These are phyloP conservation scores for Cyclotella baltica DNA, from an alignment of 108 stramenopile species.

Conservation along the genomic window DNA sequence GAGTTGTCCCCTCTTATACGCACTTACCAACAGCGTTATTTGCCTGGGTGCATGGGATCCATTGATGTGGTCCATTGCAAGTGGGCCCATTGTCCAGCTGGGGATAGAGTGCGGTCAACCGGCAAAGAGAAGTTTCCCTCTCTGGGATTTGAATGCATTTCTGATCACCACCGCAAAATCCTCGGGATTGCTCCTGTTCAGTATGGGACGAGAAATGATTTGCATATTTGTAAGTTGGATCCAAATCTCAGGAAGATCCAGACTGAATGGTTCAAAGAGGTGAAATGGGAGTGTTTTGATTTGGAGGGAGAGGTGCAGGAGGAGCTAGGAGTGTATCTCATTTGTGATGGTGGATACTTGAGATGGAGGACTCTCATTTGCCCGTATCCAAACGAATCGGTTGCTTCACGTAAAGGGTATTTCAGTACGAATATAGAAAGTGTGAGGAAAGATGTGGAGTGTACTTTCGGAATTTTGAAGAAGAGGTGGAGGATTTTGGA, in stretches of 20 bases:
- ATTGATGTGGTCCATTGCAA: no score
- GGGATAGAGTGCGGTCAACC: no score
- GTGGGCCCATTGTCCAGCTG: no score
- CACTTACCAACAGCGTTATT: no score
- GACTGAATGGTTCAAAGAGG: not conserved
- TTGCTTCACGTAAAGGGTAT: not conserved
- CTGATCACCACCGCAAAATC: conserved; percentile 3
- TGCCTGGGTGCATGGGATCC: no score
- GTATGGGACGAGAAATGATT: conserved; percentile 24
- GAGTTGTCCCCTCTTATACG: no score
- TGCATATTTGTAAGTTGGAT: conserved; percentile 13
- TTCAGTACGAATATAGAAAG: conserved; percentile 45
- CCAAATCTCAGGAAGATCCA: not conserved
- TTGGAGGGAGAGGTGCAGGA: not conserved
- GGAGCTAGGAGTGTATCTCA: conserved; percentile 33
- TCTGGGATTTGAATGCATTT: conserved; percentile 35
- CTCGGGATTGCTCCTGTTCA: conserved; percentile 13
- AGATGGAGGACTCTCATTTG: conserved; percentile 38
- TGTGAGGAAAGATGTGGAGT: conserved; percentile 64
- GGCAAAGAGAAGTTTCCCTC: no score
- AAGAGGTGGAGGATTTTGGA: conserved; percentile 29
- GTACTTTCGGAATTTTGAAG: conserved; percentile 35
- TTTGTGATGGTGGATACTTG: conserved; percentile 58
- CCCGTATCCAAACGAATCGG: conserved; percentile 17
- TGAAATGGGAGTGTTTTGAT: conserved; percentile 12